Base-by-base conservation (phyloP, 164 flowering plant genomes). In the Paratinospora sagittata region DNA sequence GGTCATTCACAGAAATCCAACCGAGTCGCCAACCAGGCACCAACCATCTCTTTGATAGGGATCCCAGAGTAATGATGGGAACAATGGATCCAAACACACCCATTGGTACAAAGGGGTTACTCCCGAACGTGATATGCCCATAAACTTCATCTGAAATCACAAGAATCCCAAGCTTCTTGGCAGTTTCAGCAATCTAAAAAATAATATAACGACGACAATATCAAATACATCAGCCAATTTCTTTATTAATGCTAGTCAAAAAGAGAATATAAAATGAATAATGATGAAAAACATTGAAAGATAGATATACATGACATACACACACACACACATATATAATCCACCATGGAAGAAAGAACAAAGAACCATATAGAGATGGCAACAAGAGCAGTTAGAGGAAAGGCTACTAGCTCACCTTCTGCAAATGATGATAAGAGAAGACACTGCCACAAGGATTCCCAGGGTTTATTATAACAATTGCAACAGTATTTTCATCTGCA, bases 381-480 rank as follows among this genome's bases (percentile, higher is more conserved):
- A 39, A 39, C n/a, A 39, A 39, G 43, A 39, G 43, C 43, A 39
- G 43, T 3, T 39, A 39, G 5, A 39, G 43, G 10, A 39, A 39
- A 11, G 10, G 10, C 43, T 7, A 52, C 62, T 14, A 23, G n/a
- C 43, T 1, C 16, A 94, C 98, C 95, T 89, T 80, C 81, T 85
- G 68, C 79, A 94, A 73, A 77, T 94, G 98, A 34, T 84, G 74
- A 69, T 84, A 81, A 9, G 81, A 66, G 78, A 85, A 92, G 14
- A 95, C 99, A 74, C 80, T 95, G 27, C 99, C 99, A 75, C 97
- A 92, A 61, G 99, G 99, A 77, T 95, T 95, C 11, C 96, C 97
- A 1, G 97, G 98, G 74, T 95, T 95, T 58, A 95, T 86, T 39
- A 95, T 66, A 4, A 88, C 97, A 72, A 95, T 70, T 24, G 90